Evolutionary conservation across 192 early-diverging fungal species (phyloP), one percentile per base, ranked within the genome.

Genomic region (Podila verticillata): DNA sequence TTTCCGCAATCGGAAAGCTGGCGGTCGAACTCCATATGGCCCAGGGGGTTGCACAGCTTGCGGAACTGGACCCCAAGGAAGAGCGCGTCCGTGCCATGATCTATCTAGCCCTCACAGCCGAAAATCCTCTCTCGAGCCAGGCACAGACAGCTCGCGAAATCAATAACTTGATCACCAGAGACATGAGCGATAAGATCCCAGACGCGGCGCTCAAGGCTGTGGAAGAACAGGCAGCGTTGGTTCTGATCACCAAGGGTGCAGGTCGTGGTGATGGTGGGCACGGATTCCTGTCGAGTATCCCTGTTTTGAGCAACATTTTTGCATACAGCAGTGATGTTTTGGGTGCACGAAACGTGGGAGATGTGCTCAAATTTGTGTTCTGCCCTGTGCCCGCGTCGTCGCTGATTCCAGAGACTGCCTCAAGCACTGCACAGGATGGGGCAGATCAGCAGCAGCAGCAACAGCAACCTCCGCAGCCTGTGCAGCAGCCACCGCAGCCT

Each of bases 361-460:
- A 85, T 60, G 72, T 82, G 3, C 80, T 75, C 68, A 81, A 85
- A 68, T 77, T 69, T 29, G 85, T 75, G 19, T 86, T 87, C 62
- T 87, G 84, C 54, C 74, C 79, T 28, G 70, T 68, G 22, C 8
- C 66, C 2, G 51, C 51, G 10, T 54, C 51, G 5, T n/a, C 51
- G 24, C 24, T 54, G 51, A 5, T 26, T 24, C 20, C 51, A 24
- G 51, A 24, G 51, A 2, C 51, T 3, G 7, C 51, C 22, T 26
- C 51, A 26, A 6, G 13, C 13, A 15, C 39, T 0, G 7, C 39
- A 17, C 39, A 44, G 2, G 36, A 39, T 1, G 10, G 9, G 2
- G 36, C 10, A 12, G 36, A 39, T 39, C 36, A 39, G 36, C 36
- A 9, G 7, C 36, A 7, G 36, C 36, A 35, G 35, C 2, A 2